Base-by-base conservation (phyloP, 2,329 filamentous ascomycete genomes). In the Trichophyton simii region DNA sequence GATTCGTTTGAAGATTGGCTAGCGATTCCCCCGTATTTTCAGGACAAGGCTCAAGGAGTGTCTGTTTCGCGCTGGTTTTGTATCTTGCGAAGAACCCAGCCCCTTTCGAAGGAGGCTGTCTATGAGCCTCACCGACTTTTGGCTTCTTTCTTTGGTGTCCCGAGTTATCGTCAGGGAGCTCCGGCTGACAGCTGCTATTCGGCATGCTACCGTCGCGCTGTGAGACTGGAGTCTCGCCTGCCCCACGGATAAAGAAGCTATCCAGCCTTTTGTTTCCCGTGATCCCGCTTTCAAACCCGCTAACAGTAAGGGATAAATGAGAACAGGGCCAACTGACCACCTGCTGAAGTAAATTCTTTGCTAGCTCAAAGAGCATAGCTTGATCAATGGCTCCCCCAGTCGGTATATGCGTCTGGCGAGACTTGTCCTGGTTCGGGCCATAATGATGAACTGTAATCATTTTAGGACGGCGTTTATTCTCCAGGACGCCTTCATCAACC, bases 221-320 rank as follows among this genome's bases (percentile, higher is more conserved):
- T 36, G 28, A 28, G 9, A 20, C 28, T 22, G n/a, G 9, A 34
- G 31, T 60, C 8, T 28, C 46, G 52, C 28, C 42, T n/a, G 41
- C 44, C 9, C 41, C 58, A 13, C 80, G 87, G 28, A 96, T 78
- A n/a, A 99, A 78, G 69, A 96, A 97, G 0, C 83, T 81, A 52
- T 87, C 87, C 66, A 99, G 97, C 38, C 87, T 89, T 78, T 86
- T 86, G 69, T 96, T 97, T 3, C 89, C 87, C 46, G 81, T 84
- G 62, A 92, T 78, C 1, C 89, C 88, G 66, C 96, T 91, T 72
- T 97, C 91, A 66, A 97, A 96, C 0, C 90, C 91, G n/a, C 85
- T 86, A 25, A 97, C 89, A 65, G 87, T 91, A 54, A 97, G 76
- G 62, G 89, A 94, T 7, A 99, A 78, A 70, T 96, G 94, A n/a